These are phyloP conservation scores for Physcia stellaris DNA, from an alignment of 495 filamentous ascomycete species.

Conservation along the genomic window DNA sequence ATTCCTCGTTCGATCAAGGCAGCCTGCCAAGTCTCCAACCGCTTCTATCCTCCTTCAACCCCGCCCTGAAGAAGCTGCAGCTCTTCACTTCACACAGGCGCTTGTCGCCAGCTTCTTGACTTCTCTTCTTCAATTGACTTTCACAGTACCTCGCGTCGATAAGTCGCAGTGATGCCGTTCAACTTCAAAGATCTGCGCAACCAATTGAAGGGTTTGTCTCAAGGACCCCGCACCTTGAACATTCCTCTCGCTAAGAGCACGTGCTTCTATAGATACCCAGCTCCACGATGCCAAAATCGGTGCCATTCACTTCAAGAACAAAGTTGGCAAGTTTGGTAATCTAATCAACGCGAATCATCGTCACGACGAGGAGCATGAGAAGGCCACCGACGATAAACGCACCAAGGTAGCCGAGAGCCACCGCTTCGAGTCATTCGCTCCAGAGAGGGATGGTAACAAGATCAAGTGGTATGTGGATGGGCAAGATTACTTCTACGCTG, in stretches of 20 bases:
- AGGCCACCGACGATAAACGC: slow-evolving; percentile 68
- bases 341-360: slow-evolving; percentile 81
- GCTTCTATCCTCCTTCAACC: too few relatives aligned
- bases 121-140: background rate
- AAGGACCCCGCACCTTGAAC: background rate
- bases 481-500: slow-evolving; percentile 84
- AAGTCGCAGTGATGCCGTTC: too few relatives aligned
- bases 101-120: too few relatives aligned
- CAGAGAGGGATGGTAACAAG: slow-evolving; percentile 67
- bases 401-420: slow-evolving; percentile 56
- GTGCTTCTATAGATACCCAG: slow-evolving; percentile 16
- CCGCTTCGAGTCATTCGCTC: slow-evolving; percentile 79
- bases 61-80: too few relatives aligned
- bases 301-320: slow-evolving; percentile 43
- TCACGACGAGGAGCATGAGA: slow-evolving; percentile 88
- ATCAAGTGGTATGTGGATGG: slow-evolving; percentile 98
- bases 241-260: background rate
- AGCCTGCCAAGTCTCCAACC: too few relatives aligned
- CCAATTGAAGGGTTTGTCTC: slow-evolving; percentile 5
- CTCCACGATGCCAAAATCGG: slow-evolving; percentile 34
- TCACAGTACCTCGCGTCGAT: background rate
- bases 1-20: too few relatives aligned
- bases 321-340: slow-evolving; percentile 55
- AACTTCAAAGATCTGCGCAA: slow-evolving; percentile 2
- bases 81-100: too few relatives aligned